Evolutionary conservation across 2,329 filamentous ascomycete genomes (phyloP).

Genomic region (Penicillium sp.): DNA sequence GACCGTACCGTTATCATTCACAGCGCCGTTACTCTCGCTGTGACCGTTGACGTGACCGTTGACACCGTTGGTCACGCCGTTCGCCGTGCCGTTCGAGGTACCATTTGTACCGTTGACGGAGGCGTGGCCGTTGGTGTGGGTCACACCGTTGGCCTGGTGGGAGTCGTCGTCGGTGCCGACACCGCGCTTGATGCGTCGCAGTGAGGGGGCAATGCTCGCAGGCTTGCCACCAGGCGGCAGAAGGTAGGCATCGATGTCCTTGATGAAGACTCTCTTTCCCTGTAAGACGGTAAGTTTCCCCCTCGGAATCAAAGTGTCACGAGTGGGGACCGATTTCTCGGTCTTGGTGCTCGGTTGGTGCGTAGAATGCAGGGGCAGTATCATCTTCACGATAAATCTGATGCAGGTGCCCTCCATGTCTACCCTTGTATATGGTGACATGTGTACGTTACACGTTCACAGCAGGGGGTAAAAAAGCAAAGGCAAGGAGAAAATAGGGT

Average conservation of each 20-base stretch:
- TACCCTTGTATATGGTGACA: neutral
- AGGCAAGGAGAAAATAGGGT: constrained; percentile 17
- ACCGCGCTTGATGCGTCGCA: constrained; percentile 60
- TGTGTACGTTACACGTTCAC: neutral
- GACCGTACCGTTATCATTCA: constrained; percentile 4
- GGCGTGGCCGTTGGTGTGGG: constrained; percentile 24
- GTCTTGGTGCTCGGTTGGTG: neutral
- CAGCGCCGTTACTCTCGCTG: neutral
- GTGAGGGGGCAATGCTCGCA: constrained; percentile 75
- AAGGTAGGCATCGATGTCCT: constrained; percentile 94
- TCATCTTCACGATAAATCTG: neutral
- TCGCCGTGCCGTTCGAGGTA: constrained; percentile 12
- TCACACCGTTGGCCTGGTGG: constrained; percentile 25
- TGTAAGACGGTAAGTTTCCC: constrained; percentile 51
- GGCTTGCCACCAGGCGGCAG: constrained; percentile 71
- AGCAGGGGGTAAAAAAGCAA: constrained; percentile 4
- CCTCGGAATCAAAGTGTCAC: constrained; percentile 3
- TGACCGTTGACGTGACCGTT: constrained; percentile 11
- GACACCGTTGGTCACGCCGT: neutral
- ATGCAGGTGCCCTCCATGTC: neutral
- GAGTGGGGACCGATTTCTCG: constrained; percentile 1
- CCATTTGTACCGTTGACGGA: constrained; percentile 22
- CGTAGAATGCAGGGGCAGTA: neutral
- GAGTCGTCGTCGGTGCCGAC: constrained; percentile 52
- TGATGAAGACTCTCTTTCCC: constrained; percentile 95